Conservation (phyloP, 495 filamentous ascomycete species). For the Xylaria longipes region DNA sequence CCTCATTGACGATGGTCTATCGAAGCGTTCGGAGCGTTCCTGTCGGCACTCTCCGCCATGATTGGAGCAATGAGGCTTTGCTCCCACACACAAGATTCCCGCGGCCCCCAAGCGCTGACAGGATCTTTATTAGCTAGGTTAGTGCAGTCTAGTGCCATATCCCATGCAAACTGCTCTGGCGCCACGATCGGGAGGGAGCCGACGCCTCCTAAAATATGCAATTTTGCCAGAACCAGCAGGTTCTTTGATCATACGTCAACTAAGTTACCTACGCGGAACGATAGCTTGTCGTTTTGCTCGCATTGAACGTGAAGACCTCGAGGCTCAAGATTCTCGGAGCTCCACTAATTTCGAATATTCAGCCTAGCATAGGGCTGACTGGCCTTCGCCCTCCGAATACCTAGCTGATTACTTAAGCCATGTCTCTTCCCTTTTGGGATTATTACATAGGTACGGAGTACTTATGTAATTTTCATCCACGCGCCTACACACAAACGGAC, state of each 20-base stretch:
- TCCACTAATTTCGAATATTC: conserved; percentile 20
- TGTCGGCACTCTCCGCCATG: conserved; percentile 13
- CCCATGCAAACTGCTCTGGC: background rate
- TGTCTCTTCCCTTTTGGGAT: background rate
- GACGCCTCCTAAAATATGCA: background rate
- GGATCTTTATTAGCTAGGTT: conserved; percentile 6
- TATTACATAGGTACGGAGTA: too few species aligned
- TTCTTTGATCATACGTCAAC: background rate
- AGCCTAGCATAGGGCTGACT: conserved; percentile 22
- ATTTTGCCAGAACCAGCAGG: background rate
- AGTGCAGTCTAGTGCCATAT: conserved; percentile 1
- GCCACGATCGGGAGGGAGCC: conserved; percentile 28
- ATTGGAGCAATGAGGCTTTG: conserved; percentile 21
- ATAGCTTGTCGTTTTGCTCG: conserved; percentile 4
- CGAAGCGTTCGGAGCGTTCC: background rate
- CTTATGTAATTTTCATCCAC: conserved; percentile 1
- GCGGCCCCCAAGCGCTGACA: conserved; percentile 19
- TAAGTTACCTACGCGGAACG: background rate
- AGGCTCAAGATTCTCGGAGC: background rate
- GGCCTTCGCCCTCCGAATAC: too few species aligned
- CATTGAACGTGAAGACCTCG: conserved; percentile 3
- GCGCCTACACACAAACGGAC: background rate
- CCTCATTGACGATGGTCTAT: background rate
- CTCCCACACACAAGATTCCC: conserved; percentile 18
- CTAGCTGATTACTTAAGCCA: conserved; percentile 1